Conservation (phyloP, 1,284 basidiomycete genomes). For the Cryptococcus depauperatus region DNA sequence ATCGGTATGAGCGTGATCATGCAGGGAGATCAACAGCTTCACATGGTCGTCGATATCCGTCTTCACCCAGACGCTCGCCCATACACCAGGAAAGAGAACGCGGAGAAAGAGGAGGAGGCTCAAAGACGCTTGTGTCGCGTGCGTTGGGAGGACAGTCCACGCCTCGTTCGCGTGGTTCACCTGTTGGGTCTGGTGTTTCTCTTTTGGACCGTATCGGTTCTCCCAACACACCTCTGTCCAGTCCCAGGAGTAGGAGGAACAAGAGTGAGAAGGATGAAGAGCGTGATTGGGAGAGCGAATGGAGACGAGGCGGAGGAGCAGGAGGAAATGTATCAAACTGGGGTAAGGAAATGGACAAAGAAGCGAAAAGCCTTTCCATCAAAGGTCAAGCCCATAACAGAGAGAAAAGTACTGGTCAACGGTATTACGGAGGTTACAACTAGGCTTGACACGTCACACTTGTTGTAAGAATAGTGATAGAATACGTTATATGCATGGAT, state of each 20-base stretch:
- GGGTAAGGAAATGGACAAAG: slow-evolving; percentile 20
- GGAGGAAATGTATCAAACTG: slow-evolving; percentile 23
- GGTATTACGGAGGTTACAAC: slow-evolving; percentile 18
- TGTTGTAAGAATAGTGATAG: no score
- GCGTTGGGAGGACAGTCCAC: background rate
- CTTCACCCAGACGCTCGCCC: background rate
- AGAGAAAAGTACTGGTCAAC: slow-evolving; percentile 9
- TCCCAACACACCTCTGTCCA: background rate
- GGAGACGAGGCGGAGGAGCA: slow-evolving; percentile 17
- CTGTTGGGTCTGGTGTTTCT: background rate
- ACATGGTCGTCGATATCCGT: background rate
- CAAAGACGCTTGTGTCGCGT: background rate
- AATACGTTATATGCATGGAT: no score
- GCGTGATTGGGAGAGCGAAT: slow-evolving; percentile 22
- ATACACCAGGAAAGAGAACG: background rate
- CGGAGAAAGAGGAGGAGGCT: background rate
- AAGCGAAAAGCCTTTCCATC: background rate
- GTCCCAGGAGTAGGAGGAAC: background rate
- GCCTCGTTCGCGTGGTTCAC: background rate
- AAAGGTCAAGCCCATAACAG: background rate
- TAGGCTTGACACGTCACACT: no score
- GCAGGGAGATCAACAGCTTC: background rate
- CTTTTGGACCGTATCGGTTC: background rate
- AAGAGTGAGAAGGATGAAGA: slow-evolving; percentile 5
- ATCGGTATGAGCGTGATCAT: slow-evolving; percentile 3